phyloP scores from a whole-genome alignment of 2,329 filamentous ascomycete species.

The Paraphaeosphaeria minitans region DNA sequence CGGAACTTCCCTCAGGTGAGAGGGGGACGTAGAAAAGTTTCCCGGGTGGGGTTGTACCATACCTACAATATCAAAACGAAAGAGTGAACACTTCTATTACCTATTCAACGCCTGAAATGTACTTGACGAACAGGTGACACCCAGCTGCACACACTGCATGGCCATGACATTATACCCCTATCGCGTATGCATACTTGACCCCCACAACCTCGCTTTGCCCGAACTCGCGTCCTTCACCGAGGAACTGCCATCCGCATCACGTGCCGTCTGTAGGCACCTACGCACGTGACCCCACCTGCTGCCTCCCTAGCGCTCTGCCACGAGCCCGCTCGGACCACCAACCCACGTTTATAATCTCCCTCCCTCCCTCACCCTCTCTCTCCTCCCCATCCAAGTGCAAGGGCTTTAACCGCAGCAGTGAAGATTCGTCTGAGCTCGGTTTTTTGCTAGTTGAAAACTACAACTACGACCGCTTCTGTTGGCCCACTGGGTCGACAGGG shows the following conservation, averaged over 20 bases:
- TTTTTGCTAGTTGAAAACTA: constrained; percentile 90
- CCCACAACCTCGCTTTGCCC: too few relatives aligned
- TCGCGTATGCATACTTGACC: too few relatives aligned
- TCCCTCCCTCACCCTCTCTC: constrained; percentile 1
- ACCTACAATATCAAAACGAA: too few relatives aligned
- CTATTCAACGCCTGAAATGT: too few relatives aligned
- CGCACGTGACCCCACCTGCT: not conserved
- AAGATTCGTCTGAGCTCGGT: constrained; percentile 44
- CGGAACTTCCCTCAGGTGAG: not conserved
- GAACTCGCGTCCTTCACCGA: not conserved
- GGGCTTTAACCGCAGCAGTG: constrained; percentile 17
- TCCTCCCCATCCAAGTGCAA: constrained; percentile 12
- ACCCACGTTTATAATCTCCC: constrained; percentile 8
- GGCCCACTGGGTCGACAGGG: constrained; percentile 68
- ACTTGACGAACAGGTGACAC: too few relatives aligned
- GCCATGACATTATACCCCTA: too few relatives aligned
- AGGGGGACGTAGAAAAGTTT: not conserved
- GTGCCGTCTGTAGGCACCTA: not conserved
- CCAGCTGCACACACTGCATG: too few relatives aligned
- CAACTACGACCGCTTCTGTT: constrained; percentile 70
- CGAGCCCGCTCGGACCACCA: not conserved
- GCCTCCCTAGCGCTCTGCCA: not conserved
- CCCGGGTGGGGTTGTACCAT: too few relatives aligned
- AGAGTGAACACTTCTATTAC: too few relatives aligned
- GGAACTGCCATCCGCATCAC: not conserved